Evolutionary conservation across 768 basidiomycete species (phyloP), one percentile per base, ranked within the genome.

Genomic region (Phylloporus sp.): DNA sequence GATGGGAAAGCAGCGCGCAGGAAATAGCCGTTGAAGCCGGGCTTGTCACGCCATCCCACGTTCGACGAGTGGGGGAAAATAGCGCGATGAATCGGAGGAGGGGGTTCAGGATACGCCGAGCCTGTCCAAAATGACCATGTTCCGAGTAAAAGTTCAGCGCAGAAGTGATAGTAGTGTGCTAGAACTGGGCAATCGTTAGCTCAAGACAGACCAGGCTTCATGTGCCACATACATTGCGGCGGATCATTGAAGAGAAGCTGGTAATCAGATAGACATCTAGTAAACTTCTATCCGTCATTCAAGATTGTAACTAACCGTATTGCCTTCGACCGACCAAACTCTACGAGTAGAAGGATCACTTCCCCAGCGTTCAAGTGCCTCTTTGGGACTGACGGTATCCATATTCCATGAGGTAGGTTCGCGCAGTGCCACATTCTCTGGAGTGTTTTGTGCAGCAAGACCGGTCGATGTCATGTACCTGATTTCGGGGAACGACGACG

Each of bases 101-200:
- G 74, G 36, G 54, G 49, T n/a, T 48, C 49, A 34, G 63, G 46
- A 46, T 61, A 56, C 15, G 53, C 49, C 6, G 82, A 74, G 28
- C 82, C 82, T 36, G 73, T 70, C 83, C 83, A 88, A 56, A 88
- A 77, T 2, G 86, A 77, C 76, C 86, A 88, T 4, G 77, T 68
- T 26, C 89, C 90, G 26, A 91, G 70, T 46, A 89, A 68, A 38
- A 89, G 78, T 60, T 93, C 90, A 0, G 85, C 90, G 26, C 84
- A 85, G 49, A 89, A 83, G 66, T 92, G 90, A 65, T 91, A 92
- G 64, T 90, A 92, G 62, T 92, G 90, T 37, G 73, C 70, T n/a
- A 91, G 74, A 73, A 92, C 68, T 71, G 28, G 20, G 22, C 6
- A 3, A 28, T n/a, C 9, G 26, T 53, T 29, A 54, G 42, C 18